phyloP scores from a whole-genome alignment of 2,329 filamentous ascomycete genomes.

The Didymella arachidicola region DNA sequence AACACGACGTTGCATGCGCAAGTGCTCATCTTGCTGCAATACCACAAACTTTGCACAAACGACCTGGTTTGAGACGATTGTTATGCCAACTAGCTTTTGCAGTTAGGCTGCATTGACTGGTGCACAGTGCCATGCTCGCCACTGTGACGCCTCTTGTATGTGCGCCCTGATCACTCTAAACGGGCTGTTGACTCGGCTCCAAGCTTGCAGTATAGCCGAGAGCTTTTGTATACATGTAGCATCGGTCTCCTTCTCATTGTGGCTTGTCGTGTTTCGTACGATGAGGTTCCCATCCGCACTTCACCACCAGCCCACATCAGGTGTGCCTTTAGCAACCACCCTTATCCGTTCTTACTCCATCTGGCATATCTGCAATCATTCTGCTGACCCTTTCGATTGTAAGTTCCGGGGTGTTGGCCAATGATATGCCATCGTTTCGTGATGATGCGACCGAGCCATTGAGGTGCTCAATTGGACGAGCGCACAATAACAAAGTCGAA shows the following conservation, averaged over 20 bases:
- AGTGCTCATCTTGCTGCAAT: neutral
- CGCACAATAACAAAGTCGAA: conserved; percentile 27
- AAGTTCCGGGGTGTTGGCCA: conserved; percentile 1
- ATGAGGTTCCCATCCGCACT: neutral
- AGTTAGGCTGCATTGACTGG: neutral
- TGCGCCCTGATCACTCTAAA: neutral
- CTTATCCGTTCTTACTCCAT: neutral
- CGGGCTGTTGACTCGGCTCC: neutral
- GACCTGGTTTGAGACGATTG: neutral
- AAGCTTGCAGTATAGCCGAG: neutral
- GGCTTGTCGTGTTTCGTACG: neutral
- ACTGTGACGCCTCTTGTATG: neutral
- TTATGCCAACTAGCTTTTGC: neutral
- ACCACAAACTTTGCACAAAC: neutral
- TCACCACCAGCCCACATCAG: neutral
- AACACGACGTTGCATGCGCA: neutral
- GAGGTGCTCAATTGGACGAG: conserved; percentile 43
- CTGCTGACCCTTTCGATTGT: neutral
- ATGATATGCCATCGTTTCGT: conserved; percentile 19
- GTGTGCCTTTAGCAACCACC: neutral
- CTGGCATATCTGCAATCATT: neutral
- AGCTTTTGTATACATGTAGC: no score
- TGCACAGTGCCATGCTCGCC: neutral
- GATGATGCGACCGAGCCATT: conserved; percentile 43
- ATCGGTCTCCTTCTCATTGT: neutral